Conservation (phyloP, 2,329 filamentous ascomycete species). For the Nemania sp. region DNA sequence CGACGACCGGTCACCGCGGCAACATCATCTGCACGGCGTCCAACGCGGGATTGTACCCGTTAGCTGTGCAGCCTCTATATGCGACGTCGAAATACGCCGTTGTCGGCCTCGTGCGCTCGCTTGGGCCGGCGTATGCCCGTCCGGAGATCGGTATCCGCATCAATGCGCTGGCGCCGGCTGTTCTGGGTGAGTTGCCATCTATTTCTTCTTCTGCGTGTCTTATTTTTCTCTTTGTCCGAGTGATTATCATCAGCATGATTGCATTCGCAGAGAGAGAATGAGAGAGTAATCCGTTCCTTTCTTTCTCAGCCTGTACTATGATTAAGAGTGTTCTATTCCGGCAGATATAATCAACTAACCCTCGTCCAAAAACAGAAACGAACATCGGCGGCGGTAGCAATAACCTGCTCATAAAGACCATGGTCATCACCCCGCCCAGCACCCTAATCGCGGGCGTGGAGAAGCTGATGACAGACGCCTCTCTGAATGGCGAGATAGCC, state of each 20-base stretch:
- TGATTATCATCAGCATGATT: no score
- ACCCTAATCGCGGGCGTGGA: slow-evolving; percentile 50
- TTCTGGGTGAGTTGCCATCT: slow-evolving; percentile 44
- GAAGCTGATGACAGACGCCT: slow-evolving; percentile 46
- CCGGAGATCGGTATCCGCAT: slow-evolving; percentile 49
- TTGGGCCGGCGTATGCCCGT: slow-evolving; percentile 43
- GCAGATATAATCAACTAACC: no score
- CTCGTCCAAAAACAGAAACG: slow-evolving; percentile 49
- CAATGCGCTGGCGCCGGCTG: slow-evolving; percentile 54
- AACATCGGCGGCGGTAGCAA: slow-evolving; percentile 51
- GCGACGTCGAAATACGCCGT: slow-evolving; percentile 52
- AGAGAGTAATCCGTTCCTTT: no score
- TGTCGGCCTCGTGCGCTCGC: slow-evolving; percentile 53
- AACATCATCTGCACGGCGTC: slow-evolving; percentile 57
- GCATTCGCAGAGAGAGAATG: no score
- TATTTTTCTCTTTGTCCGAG: not conserved
- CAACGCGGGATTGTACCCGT: slow-evolving; percentile 56
- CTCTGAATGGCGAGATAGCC: slow-evolving; percentile 49
- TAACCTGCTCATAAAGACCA: slow-evolving; percentile 49
- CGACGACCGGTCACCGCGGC: slow-evolving; percentile 41
- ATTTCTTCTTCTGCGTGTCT: not conserved
- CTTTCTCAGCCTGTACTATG: no score
- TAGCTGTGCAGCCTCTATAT: slow-evolving; percentile 55
- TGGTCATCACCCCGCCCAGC: slow-evolving; percentile 55
- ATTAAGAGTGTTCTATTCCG: no score